Conservation (phyloP, 169 alveolate genomes). For the Cryptosporidium sp. region DNA sequence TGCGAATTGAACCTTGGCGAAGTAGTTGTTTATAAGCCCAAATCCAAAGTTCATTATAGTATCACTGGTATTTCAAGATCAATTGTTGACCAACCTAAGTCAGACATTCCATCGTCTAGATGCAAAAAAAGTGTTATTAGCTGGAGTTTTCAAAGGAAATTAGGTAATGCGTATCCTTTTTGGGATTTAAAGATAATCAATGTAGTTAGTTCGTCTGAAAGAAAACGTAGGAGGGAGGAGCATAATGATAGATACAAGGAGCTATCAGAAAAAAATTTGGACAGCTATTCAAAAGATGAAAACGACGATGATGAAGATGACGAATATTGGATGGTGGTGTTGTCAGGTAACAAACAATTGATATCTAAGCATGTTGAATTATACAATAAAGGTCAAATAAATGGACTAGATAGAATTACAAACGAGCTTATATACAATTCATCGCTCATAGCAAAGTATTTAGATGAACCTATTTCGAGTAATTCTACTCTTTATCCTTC, state of each 20-base stretch:
- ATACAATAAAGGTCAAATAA: slow-evolving; percentile 37
- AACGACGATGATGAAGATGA: slow-evolving; percentile 26
- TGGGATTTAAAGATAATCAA: slow-evolving; percentile 65
- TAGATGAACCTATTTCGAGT: slow-evolving; percentile 26
- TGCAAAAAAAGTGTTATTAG: slow-evolving; percentile 37
- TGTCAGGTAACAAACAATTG: slow-evolving; percentile 20
- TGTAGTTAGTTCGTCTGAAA: background rate
- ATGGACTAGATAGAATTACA: slow-evolving; percentile 58
- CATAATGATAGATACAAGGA: background rate
- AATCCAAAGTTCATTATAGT: slow-evolving; percentile 36
- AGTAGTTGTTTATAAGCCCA: slow-evolving; percentile 52
- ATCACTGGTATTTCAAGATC: slow-evolving; percentile 52
- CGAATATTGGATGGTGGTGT: slow-evolving; percentile 44
- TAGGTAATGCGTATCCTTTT: slow-evolving; percentile 56
- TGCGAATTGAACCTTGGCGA: slow-evolving; percentile 56
- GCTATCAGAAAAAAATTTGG: background rate
- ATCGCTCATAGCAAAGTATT: slow-evolving; percentile 51
- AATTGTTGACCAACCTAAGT: background rate
- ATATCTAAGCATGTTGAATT: slow-evolving; percentile 59
- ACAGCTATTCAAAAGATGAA: background rate
- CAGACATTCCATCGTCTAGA: background rate
- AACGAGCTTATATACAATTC: slow-evolving; percentile 37
- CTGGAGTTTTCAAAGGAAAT: slow-evolving; percentile 51
- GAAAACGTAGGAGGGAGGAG: slow-evolving; percentile 19
- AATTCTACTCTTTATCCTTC: background rate